These are phyloP conservation scores for Oryza australiensis DNA, from an alignment of 176 grass and related monocot species.

Conservation along the genomic window DNA sequence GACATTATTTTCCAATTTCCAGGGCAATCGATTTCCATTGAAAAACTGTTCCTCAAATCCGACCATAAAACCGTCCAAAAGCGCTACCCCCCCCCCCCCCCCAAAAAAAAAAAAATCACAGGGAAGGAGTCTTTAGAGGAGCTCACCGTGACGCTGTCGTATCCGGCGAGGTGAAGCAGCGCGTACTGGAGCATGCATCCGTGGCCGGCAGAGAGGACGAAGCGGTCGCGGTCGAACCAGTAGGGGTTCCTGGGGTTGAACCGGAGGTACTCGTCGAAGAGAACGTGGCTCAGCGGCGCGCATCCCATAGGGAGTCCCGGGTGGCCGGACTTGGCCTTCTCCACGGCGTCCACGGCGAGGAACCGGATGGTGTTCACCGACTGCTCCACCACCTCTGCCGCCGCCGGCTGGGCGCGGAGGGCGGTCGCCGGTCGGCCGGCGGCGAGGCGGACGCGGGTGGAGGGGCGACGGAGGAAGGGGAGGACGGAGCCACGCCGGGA, in stretches of 20 bases:
- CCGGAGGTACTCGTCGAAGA: slow-evolving; percentile 85
- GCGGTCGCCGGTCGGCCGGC: neutral
- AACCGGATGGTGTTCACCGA: slow-evolving; percentile 93
- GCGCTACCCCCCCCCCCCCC: no score
- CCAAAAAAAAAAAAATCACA: neutral
- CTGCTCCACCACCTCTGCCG: slow-evolving; percentile 49
- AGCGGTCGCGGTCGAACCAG: slow-evolving; percentile 91
- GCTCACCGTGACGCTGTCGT: slow-evolving; percentile 75
- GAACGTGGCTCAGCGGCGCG: slow-evolving; percentile 78
- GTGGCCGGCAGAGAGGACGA: slow-evolving; percentile 87
- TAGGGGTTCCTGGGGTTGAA: slow-evolving; percentile 86
- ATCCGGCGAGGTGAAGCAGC: slow-evolving; percentile 84
- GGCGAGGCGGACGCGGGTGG: neutral
- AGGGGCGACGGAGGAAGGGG: neutral
- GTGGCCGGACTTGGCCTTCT: slow-evolving; percentile 86
- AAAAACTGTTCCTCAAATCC: neutral
- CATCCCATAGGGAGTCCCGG: slow-evolving; percentile 91
- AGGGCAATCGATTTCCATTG: neutral
- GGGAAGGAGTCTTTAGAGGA: neutral
- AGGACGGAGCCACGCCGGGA: neutral
- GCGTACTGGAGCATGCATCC: slow-evolving; percentile 94
- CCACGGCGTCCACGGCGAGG: slow-evolving; percentile 73
- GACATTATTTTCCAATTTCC: neutral
- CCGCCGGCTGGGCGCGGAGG: slow-evolving; percentile 10
- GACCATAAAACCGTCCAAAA: neutral